Evolutionary conservation across 768 basidiomycete genomes (phyloP).

Genomic region (Lentinula raphanica): DNA sequence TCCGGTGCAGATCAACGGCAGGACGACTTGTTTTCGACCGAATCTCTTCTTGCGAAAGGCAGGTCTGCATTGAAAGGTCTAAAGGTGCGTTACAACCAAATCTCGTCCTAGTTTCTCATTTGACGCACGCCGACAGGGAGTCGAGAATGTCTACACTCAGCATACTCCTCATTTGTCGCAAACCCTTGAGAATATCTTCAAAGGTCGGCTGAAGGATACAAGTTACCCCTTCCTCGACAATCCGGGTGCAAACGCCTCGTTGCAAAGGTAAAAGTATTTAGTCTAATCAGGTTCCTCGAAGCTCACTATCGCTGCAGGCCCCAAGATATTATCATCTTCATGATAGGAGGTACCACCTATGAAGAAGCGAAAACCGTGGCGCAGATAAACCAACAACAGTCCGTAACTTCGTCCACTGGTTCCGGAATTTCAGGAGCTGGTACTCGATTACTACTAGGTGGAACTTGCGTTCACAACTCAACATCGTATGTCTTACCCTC

Average conservation of each 20-base stretch:
- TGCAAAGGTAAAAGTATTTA: slow-evolving; percentile 54
- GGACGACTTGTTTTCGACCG: slow-evolving; percentile 94
- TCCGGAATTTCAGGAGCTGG: slow-evolving; percentile 52
- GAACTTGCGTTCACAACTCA: slow-evolving; percentile 94
- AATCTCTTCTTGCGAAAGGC: slow-evolving; percentile 90
- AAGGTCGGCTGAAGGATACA: slow-evolving; percentile 78
- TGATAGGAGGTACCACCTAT: slow-evolving; percentile 95
- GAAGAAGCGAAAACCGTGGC: slow-evolving; percentile 88
- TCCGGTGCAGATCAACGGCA: slow-evolving; percentile 95
- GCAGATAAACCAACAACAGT: slow-evolving; percentile 75
- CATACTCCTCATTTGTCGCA: slow-evolving; percentile 91
- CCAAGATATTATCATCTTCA: slow-evolving; percentile 94
- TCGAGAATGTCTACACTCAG: slow-evolving; percentile 98
- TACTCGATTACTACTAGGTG: slow-evolving; percentile 80
- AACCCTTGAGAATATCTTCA: slow-evolving; percentile 85
- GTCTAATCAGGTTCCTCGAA: background rate
- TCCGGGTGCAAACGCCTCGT: slow-evolving; percentile 55
- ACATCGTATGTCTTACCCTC: slow-evolving; percentile 54
- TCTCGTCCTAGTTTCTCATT: background rate
- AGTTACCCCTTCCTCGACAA: slow-evolving; percentile 85
- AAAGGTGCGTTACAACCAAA: slow-evolving; percentile 50
- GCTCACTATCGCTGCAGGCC: slow-evolving; percentile 44
- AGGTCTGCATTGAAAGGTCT: slow-evolving; percentile 92
- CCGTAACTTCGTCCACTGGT: slow-evolving; percentile 41
- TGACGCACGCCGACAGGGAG: too few species aligned